phyloP scores from a whole-genome alignment of 1,284 basidiomycete genomes.

The Mycosarcoma mackinlayi region DNA sequence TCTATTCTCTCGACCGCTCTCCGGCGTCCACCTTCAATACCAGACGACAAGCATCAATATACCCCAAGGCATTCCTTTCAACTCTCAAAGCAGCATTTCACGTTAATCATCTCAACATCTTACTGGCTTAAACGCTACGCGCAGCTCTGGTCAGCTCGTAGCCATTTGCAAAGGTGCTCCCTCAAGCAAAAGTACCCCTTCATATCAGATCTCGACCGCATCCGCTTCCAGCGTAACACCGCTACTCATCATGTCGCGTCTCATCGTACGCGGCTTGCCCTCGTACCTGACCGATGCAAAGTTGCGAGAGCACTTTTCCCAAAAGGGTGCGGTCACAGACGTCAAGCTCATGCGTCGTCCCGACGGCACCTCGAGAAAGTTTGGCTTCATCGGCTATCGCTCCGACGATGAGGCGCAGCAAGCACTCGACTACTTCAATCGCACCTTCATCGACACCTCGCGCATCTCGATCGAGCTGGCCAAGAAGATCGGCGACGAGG shows the following conservation, averaged over 20 bases:
- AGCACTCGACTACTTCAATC: constrained; percentile 86
- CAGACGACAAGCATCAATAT: constrained; percentile 26
- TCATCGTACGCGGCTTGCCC: constrained; percentile 90
- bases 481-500: constrained; percentile 70
- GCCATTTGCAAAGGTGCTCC: neutral
- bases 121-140: neutral
- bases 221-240: no score
- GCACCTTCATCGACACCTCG: constrained; percentile 75
- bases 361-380: constrained; percentile 83
- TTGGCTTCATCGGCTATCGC: constrained; percentile 93
- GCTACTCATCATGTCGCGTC: constrained; percentile 77
- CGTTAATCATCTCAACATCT: neutral
- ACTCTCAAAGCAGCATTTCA: no score
- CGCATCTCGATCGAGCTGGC: constrained; percentile 81
- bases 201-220: neutral
- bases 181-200: neutral
- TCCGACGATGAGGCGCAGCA: constrained; percentile 79
- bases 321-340: constrained; percentile 78
- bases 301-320: constrained; percentile 77
- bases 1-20: constrained; percentile 24
- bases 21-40: constrained; percentile 29
- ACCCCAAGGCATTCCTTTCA: constrained; percentile 17
- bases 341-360: constrained; percentile 81
- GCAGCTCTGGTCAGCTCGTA: constrained; percentile 11
- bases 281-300: constrained; percentile 76